A percentile compares a stretch with the other conserved stretches of the same genome.
phyloP scores from a whole-genome alignment of 1,284 basidiomycete genomes.

The Melanopsichium pennsylvanicum region DNA sequence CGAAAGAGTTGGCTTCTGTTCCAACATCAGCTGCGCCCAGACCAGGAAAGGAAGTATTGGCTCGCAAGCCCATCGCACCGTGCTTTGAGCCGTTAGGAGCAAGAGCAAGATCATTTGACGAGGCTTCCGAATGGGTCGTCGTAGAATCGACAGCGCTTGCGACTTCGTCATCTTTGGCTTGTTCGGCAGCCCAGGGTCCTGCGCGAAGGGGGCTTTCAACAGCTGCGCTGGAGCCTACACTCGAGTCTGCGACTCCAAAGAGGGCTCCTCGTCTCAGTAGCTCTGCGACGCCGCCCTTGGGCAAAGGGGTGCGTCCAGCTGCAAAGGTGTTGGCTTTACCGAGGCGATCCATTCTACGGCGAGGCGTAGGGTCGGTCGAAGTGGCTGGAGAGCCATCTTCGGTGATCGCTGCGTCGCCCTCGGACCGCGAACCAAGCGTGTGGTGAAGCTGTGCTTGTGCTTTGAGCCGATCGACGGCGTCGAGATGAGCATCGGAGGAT shows the following conservation, averaged over 20 bases:
- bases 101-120: constrained; percentile 38
- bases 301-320: constrained; percentile 40
- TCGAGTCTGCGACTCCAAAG: constrained; percentile 33
- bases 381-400: constrained; percentile 16
- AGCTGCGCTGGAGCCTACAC: constrained; percentile 13
- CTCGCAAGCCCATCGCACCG: constrained; percentile 35
- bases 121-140: constrained; percentile 33
- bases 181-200: constrained; percentile 2
- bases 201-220: constrained; percentile 24
- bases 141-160: constrained; percentile 29
- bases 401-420: constrained; percentile 15
- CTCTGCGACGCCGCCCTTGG: constrained; percentile 39
- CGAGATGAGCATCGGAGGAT: constrained; percentile 34
- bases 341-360: constrained; percentile 42
- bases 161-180: constrained; percentile 25
- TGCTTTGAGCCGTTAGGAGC: constrained; percentile 34
- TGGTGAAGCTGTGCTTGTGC: constrained; percentile 32
- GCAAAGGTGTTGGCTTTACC: constrained; percentile 45
- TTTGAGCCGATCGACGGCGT: constrained; percentile 39
- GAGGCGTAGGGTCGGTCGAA: constrained; percentile 18
- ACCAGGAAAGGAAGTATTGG: constrained; percentile 47
- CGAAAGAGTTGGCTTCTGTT: constrained; percentile 42
- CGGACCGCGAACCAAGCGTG: constrained; percentile 23
- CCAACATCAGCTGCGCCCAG: constrained; percentile 42
- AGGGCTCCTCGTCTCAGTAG: constrained; percentile 41